A percentile compares a stretch with the other conserved stretches of the same genome.
Conservation (phyloP, 2,329 filamentous ascomycete species). For the Aspergillus costaricaensis region DNA sequence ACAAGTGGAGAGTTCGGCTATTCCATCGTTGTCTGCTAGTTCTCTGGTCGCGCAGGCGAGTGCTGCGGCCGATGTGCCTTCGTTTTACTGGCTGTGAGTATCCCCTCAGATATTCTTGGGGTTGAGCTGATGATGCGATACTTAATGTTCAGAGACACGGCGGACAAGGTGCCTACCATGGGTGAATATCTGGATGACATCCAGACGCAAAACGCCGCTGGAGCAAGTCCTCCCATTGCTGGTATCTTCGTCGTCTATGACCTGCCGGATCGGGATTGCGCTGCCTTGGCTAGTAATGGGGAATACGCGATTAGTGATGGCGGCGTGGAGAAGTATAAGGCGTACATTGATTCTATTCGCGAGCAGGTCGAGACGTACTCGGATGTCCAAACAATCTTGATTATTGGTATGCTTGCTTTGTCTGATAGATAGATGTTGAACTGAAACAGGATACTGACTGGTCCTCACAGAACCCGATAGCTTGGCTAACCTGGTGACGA, state of each 20-base stretch:
- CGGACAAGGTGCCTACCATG: constrained; percentile 53
- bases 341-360: constrained; percentile 59
- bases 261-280: constrained; percentile 64
- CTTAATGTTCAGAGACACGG: constrained; percentile 43
- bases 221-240: constrained; percentile 50
- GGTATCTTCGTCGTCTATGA: constrained; percentile 64
- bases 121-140: background rate
- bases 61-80: constrained; percentile 53
- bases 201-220: constrained; percentile 49
- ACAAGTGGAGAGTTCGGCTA: constrained; percentile 57
- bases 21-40: constrained; percentile 60
- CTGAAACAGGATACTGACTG: constrained; percentile 26
- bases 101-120: background rate
- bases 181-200: constrained; percentile 52
- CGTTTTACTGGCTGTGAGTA: constrained; percentile 56
- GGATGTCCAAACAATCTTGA: constrained; percentile 53
- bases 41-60: constrained; percentile 54
- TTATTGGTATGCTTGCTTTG: no score
- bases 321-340: constrained; percentile 54
- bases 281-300: constrained; percentile 64
- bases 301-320: constrained; percentile 60
- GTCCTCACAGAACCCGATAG: constrained; percentile 60
- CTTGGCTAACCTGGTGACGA: constrained; percentile 64
- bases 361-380: constrained; percentile 56
- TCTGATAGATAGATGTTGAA: no score